These are phyloP conservation scores for Aspergillus oerlinghausenensis DNA, from an alignment of 2,329 filamentous ascomycete species.

Conservation along the genomic window DNA sequence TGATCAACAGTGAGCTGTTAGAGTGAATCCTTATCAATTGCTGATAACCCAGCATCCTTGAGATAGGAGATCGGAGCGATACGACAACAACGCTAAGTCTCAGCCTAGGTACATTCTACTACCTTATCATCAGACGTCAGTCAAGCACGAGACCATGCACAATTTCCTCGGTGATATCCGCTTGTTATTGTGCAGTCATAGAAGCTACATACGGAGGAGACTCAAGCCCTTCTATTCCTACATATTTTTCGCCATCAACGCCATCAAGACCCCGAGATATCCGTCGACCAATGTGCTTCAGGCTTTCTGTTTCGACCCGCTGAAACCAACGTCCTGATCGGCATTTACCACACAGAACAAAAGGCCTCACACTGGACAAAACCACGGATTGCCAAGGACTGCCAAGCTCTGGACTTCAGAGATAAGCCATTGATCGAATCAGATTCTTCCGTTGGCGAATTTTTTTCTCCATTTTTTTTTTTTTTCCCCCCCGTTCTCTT, in stretches of 20 bases:
- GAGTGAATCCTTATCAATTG: no score
- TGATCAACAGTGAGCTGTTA: no score
- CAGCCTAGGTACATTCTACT: no score
- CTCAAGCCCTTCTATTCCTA: background rate
- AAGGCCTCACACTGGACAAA: background rate
- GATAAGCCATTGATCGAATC: background rate
- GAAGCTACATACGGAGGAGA: no score
- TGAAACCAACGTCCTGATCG: background rate
- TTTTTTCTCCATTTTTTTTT: background rate
- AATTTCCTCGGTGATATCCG: background rate
- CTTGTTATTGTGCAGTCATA: background rate
- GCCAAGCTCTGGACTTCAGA: background rate
- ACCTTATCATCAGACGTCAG: background rate
- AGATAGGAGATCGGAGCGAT: background rate
- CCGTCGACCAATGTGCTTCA: background rate
- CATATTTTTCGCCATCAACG: background rate
- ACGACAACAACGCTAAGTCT: background rate
- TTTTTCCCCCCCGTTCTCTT: background rate
- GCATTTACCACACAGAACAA: background rate
- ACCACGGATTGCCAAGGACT: background rate
- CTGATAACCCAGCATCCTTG: no score
- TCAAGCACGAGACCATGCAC: background rate
- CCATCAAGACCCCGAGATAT: background rate
- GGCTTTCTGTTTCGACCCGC: background rate
- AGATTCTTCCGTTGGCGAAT: background rate